These are phyloP conservation scores for Phoenix roebelenii DNA, from an alignment of 176 grass and related monocot species.

Conservation along the genomic window DNA sequence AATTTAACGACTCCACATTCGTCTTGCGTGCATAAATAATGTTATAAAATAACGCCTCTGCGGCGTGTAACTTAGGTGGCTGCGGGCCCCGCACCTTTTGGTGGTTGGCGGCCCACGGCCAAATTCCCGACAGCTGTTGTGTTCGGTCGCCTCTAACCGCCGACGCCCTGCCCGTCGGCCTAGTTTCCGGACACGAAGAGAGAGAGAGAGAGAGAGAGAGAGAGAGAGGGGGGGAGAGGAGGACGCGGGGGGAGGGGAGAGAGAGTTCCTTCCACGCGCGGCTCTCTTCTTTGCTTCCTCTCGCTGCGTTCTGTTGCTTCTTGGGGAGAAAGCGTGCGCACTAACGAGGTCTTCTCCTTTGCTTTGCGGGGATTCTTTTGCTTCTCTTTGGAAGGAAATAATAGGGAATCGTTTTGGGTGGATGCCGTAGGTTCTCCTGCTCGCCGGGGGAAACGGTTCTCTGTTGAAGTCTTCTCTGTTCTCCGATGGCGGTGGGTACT, in stretches of 20 bases:
- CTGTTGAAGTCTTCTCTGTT: not conserved
- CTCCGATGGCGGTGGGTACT: conserved; percentile 42
- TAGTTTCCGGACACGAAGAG: not conserved
- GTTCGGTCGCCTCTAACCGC: too few relatives aligned
- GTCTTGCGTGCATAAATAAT: too few relatives aligned
- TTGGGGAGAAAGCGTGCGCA: too few relatives aligned
- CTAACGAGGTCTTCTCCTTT: too few relatives aligned
- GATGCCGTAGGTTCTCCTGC: too few relatives aligned
- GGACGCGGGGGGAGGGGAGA: conserved; percentile 6
- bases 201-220: conserved; percentile 3
- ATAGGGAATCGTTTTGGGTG: too few relatives aligned
- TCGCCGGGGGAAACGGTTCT: too few relatives aligned
- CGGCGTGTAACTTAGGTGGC: not conserved
- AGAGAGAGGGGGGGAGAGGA: not conserved
- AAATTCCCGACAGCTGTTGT: not conserved
- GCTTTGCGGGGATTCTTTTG: too few relatives aligned
- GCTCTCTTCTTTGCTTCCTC: conserved; percentile 13
- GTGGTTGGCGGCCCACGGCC: conserved; percentile 5
- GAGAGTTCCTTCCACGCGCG: not conserved
- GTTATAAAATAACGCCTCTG: too few relatives aligned
- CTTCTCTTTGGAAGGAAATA: too few relatives aligned
- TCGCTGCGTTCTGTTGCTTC: not conserved
- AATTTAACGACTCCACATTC: too few relatives aligned
- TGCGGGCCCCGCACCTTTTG: not conserved
- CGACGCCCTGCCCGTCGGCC: too few relatives aligned